Evolutionary conservation across 345 rosid genomes (phyloP).

Genomic region (Kernera saxatilis): DNA sequence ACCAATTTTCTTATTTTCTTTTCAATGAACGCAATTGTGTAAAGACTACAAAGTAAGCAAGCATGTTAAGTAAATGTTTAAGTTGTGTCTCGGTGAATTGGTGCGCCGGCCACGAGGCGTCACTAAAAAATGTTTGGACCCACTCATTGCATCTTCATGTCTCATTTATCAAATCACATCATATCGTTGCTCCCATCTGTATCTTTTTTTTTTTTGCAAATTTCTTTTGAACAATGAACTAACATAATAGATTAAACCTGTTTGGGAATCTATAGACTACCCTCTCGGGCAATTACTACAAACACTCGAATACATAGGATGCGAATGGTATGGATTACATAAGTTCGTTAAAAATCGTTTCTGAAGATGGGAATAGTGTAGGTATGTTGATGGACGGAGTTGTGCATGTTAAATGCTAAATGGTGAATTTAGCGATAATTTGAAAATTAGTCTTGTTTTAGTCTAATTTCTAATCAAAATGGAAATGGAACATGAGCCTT

Average conservation of each 20-base stretch:
- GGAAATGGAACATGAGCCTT: too few species aligned
- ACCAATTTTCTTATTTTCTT: not conserved
- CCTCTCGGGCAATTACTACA: not conserved
- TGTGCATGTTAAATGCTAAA: not conserved
- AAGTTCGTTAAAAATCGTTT: too few species aligned
- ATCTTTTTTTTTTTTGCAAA: not conserved
- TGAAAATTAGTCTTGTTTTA: too few species aligned
- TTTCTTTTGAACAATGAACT: not conserved
- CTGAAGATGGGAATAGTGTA: not conserved
- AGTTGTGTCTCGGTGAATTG: slow-evolving; percentile 25
- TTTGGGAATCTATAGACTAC: slow-evolving; percentile 10
- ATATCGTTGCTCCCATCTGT: slow-evolving; percentile 6
- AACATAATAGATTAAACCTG: not conserved
- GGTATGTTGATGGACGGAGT: not conserved
- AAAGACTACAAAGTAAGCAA: slow-evolving; percentile 16
- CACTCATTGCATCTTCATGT: slow-evolving; percentile 22
- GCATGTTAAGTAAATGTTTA: slow-evolving; percentile 15
- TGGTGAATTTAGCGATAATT: not conserved
- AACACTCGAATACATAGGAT: too few species aligned
- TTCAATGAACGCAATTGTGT: slow-evolving; percentile 10
- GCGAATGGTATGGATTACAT: too few species aligned
- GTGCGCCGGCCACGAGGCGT: slow-evolving; percentile 34
- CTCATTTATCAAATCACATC: slow-evolving; percentile 24
- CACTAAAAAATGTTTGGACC: slow-evolving; percentile 37
- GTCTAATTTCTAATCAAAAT: too few species aligned